Base-by-base conservation (phyloP, 2,329 filamentous ascomycete species). In the Diplodia mutila region DNA sequence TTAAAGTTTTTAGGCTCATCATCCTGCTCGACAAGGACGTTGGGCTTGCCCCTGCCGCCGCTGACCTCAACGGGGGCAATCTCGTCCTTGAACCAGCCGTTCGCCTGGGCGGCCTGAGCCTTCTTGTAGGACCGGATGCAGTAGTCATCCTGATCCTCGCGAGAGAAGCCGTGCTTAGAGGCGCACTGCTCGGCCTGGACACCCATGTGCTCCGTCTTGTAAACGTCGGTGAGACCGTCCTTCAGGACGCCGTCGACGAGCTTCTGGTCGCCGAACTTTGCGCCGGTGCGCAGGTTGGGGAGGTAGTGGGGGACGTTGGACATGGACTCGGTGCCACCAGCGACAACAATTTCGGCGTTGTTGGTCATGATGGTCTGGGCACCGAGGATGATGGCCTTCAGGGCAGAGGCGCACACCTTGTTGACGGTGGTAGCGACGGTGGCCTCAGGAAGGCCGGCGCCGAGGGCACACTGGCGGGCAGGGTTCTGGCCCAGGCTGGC, bases 331-430 rank as follows among this genome's bases (percentile, higher is more conserved):
- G 94, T 89, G 74, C 95, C 95, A 77, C 94, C 95, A 72, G 94
- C 95, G 69, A 99, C 93, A 71, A 99, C 89, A 72, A 97, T 90
- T 74, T 92, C 90, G 71, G 94, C 94, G 78, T 93, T 97, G 73
- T 95, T 94, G 65, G 94, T 97, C 80, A 98, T 93, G 84, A 99
- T 99, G 75, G 94, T 97, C 83, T 98, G 95, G 63, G 94, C 92
- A 73, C 91, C 95, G 69, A 99, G 87, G 72, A 97, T 93, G 77
- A 99, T 90, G 73, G 95, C 92, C 86, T 99, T 99, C 79, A 97
- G 85, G 53, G 91, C 90, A 11, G 94, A 97, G 71, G 95, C 95
- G 87, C 95, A 99, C 79, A 99, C 95, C 85, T 99, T 99, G 90
- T 99, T 99, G 77, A 99, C 88, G 64, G 94, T 97, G 54, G 95